A percentile compares a stretch with the other conserved stretches of the same genome.
Evolutionary conservation across 2,329 filamentous ascomycete species (phyloP).

Genomic region (Venturiaceae sp.): DNA sequence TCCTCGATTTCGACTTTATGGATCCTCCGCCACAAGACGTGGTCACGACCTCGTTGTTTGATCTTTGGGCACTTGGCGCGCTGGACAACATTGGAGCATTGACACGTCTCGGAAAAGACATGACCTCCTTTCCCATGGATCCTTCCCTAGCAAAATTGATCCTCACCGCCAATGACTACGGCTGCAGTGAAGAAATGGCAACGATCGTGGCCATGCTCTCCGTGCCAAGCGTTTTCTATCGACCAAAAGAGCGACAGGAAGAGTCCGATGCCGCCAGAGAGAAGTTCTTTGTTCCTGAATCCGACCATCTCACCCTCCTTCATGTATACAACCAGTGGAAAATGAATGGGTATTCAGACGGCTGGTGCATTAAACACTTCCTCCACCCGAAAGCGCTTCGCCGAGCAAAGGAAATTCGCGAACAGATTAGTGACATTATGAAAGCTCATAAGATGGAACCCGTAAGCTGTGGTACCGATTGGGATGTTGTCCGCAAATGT

Average conservation of each 20-base stretch:
- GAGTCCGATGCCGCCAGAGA: slow-evolving; percentile 92
- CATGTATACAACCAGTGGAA: slow-evolving; percentile 97
- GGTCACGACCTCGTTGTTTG: slow-evolving; percentile 93
- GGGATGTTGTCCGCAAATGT: slow-evolving; percentile 90
- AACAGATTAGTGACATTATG: slow-evolving; percentile 92
- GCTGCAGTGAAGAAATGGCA: slow-evolving; percentile 93
- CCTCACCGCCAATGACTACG: slow-evolving; percentile 82
- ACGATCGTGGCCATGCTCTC: slow-evolving; percentile 98
- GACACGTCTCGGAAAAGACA: slow-evolving; percentile 75
- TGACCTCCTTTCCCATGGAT: slow-evolving; percentile 98
- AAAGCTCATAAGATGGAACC: slow-evolving; percentile 84
- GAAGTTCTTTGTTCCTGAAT: slow-evolving; percentile 98
- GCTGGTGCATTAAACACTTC: slow-evolving; percentile 90
- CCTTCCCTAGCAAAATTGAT: slow-evolving; percentile 89
- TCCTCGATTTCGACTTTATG: slow-evolving; percentile 98
- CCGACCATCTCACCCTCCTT: slow-evolving; percentile 88
- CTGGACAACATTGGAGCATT: slow-evolving; percentile 90
- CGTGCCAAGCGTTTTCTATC: slow-evolving; percentile 92
- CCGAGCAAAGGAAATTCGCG: slow-evolving; percentile 84
- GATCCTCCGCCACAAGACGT: slow-evolving; percentile 96
- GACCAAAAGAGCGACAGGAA: slow-evolving; percentile 91
- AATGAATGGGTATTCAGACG: slow-evolving; percentile 77
- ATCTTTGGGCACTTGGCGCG: slow-evolving; percentile 91
- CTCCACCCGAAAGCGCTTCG: slow-evolving; percentile 90
- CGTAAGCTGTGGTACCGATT: slow-evolving; percentile 86